Conservation (phyloP, 345 rosid species). For the Syzygium aqueum region DNA sequence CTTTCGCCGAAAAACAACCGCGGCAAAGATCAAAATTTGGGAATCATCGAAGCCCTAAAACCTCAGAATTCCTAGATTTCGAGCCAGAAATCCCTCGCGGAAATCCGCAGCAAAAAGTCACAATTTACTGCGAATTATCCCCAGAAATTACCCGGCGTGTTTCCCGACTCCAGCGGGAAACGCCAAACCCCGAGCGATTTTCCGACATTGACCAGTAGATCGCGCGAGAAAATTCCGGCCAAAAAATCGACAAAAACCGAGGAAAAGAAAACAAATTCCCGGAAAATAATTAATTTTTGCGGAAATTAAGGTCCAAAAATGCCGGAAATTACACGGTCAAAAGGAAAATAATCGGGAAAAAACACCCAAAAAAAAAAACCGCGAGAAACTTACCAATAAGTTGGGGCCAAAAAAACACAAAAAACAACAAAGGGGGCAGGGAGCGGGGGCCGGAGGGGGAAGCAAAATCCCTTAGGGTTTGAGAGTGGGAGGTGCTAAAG, state of each 20-base stretch:
- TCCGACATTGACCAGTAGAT: neutral
- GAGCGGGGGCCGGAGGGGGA: neutral
- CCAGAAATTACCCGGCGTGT: neutral
- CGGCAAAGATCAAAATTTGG: neutral
- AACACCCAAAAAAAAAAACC: neutral
- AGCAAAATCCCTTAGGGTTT: conserved; percentile 6
- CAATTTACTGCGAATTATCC: neutral
- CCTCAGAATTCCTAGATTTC: neutral
- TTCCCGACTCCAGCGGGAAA: neutral
- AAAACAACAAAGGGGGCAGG: neutral
- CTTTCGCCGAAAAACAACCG: neutral
- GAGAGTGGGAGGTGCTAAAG: neutral
- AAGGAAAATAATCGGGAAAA: neutral
- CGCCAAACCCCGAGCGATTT: neutral
- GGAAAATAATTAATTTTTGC: neutral
- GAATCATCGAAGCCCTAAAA: neutral
- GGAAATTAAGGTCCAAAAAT: neutral
- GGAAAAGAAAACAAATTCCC: neutral
- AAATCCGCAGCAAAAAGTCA: neutral
- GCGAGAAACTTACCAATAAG: conserved; percentile 23
- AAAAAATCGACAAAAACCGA: neutral
- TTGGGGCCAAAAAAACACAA: neutral
- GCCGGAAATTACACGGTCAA: neutral
- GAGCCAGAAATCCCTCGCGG: neutral
- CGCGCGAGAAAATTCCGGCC: conserved; percentile 9